Percentiles rank a stretch among this genome's conserved stretches.
Conservation (phyloP, 2,329 filamentous ascomycete genomes). For the Lachnellula willkommii region DNA sequence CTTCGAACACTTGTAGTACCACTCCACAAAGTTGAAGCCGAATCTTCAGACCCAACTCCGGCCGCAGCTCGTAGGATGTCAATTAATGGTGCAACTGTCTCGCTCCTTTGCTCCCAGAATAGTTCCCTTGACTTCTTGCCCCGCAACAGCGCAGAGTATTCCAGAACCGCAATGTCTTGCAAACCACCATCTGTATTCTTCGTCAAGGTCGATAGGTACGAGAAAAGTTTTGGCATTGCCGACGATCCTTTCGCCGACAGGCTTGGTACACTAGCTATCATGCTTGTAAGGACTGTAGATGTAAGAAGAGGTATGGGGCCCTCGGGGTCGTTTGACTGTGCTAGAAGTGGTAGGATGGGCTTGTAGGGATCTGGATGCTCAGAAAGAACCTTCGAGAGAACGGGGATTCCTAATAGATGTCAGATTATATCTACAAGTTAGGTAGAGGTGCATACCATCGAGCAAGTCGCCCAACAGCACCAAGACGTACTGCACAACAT, state of each 20-base stretch:
- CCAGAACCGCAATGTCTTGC: conserved; percentile 91
- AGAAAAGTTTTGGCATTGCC: conserved; percentile 75
- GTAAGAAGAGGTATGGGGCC: conserved; percentile 86
- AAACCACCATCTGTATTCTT: conserved; percentile 83
- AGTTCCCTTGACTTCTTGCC: conserved; percentile 67
- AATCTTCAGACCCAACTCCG: conserved; percentile 58
- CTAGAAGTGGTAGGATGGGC: conserved; percentile 76
- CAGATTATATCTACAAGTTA: neutral
- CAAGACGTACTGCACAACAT: conserved; percentile 92
- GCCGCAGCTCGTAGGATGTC: conserved; percentile 77
- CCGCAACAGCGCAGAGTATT: conserved; percentile 80
- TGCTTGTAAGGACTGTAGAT: conserved; percentile 75
- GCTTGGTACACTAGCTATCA: conserved; percentile 62
- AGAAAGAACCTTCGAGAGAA: conserved; percentile 70
- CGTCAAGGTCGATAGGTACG: conserved; percentile 77
- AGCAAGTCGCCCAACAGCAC: conserved; percentile 84
- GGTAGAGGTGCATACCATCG: conserved; percentile 55
- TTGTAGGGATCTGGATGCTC: conserved; percentile 72
- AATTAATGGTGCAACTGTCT: conserved; percentile 77
- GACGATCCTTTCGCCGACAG: conserved; percentile 56
- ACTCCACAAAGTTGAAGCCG: conserved; percentile 57
- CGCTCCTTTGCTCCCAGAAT: conserved; percentile 86
- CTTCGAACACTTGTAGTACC: conserved; percentile 48
- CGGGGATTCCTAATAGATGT: conserved; percentile 62
- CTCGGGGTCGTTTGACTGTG: conserved; percentile 65